A percentile compares a stretch with the other conserved stretches of the same genome.
Evolutionary conservation across 768 basidiomycete genomes (phyloP).

Genomic region (Tulasnella sp.): DNA sequence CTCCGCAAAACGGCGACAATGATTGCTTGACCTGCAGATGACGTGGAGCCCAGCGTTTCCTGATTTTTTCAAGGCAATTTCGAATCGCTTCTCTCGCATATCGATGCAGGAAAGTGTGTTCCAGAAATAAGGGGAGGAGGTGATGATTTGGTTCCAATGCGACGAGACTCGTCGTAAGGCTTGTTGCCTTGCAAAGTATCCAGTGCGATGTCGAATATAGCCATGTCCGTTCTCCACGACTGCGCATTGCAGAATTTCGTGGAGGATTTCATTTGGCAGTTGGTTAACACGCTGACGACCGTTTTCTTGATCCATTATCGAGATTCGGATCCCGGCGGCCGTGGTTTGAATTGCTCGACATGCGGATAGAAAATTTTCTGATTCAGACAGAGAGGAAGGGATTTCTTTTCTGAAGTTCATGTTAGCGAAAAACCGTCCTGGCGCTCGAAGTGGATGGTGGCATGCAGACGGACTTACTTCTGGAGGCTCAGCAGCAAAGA

Average conservation of each 20-base stretch:
- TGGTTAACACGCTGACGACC: background rate
- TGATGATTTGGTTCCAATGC: constrained; percentile 3
- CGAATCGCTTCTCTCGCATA: background rate
- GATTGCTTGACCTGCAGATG: background rate
- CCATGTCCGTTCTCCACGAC: background rate
- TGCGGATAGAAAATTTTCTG: background rate
- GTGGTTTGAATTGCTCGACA: background rate
- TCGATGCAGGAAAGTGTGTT: constrained; percentile 3
- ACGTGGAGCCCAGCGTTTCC: background rate
- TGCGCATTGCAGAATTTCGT: background rate
- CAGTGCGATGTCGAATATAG: background rate
- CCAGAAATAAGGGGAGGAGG: background rate
- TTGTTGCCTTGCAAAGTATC: background rate
- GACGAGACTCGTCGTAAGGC: background rate
- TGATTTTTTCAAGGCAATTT: background rate
- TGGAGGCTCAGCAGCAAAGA: background rate
- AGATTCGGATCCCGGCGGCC: background rate
- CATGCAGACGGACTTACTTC: background rate
- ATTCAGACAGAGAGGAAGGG: background rate
- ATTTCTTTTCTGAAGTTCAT: background rate
- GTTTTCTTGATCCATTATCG: background rate
- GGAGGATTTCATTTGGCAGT: background rate
- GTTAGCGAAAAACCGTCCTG: background rate
- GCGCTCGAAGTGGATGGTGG: background rate
- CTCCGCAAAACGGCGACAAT: background rate